Base-by-base conservation (phyloP, 495 filamentous ascomycete species). In the Lepidopterella palustris region DNA sequence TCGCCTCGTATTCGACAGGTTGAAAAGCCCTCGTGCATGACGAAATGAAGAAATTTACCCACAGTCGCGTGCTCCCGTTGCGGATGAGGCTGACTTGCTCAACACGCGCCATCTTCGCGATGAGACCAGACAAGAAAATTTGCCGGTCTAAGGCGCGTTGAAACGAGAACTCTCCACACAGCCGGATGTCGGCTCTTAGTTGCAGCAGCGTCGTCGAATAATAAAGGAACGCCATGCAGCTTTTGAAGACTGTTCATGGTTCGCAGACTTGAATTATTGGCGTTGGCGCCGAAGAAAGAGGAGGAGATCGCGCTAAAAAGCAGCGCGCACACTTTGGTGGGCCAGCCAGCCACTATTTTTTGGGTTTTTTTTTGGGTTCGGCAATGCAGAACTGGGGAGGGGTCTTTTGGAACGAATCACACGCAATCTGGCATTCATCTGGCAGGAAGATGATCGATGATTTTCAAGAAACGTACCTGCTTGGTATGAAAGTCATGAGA, bases 381-480 rank as follows among this genome's bases (percentile, higher is more conserved):
- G 26, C 18, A n/a, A 27, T 55, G 29, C 31, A 47, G 55, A 40
- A 39, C 4, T 45, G 20, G n/a, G n/a, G 45, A 32, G 49, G 49
- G 32, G 25, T 51, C 53, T n/a, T 48, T 39, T 28, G 32, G 55
- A 52, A 26, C 61, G 61, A 64, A 64, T 64, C 56, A 60, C 27
- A 2, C 50, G 24, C 45, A 4, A 4, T 18, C 5, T 21, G 31
- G 27, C 27, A 9, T n/a, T n/a, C 45, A 55, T 24, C 58, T 49
- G n/a, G 55, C 51, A 54, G 50, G 60, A 59, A 27, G 60, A 45
- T 50, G 55, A 64, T 64, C 50, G 45, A 28, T 47, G 61, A 64
- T 59, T 59, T 35, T 18, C 55, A 53, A 49, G 28, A 49, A n/a
- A 42, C 28, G 60, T 55, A 48, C 56, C 61, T 63, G 61, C 55